Percentiles rank a stretch among this genome's conserved stretches.
phyloP scores from a whole-genome alignment of 352 stramenopile genomes.

The Globisporangium camurandrum region DNA sequence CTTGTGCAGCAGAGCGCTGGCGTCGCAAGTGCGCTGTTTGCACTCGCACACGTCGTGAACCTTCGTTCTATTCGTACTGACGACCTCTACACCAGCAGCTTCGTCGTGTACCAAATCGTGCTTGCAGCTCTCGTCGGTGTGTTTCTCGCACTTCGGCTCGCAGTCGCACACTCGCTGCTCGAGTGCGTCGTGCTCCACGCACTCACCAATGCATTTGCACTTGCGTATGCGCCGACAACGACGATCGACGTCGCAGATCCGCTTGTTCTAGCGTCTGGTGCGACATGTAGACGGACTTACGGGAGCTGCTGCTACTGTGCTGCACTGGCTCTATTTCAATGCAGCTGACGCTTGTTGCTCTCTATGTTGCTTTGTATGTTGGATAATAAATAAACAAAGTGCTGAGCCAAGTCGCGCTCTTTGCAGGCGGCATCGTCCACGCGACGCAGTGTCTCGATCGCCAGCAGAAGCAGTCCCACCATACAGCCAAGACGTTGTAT shows the following conservation, averaged over 20 bases:
- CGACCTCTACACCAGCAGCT: constrained; percentile 13
- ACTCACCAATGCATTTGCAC: constrained; percentile 52
- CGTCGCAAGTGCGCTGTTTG: constrained; percentile 39
- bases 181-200: constrained; percentile 51
- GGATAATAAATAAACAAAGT: background rate
- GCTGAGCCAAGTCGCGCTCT: background rate
- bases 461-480: background rate
- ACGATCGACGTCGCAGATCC: constrained; percentile 2
- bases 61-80: constrained; percentile 8
- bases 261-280: background rate
- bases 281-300: too few species aligned
- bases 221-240: constrained; percentile 15
- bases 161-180: constrained; percentile 29
- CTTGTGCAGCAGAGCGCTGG: too few species aligned
- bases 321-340: too few species aligned
- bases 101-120: constrained; percentile 31
- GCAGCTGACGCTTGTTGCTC: background rate
- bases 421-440: background rate
- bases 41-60: constrained; percentile 41
- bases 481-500: background rate
- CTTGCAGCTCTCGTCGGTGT: constrained; percentile 37
- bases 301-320: too few species aligned
- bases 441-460: background rate
- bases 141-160: constrained; percentile 33
- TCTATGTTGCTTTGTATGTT: background rate